Base-by-base conservation (phyloP, 805 yeast genomes). In the Blastobotrys chiropterorum region DNA sequence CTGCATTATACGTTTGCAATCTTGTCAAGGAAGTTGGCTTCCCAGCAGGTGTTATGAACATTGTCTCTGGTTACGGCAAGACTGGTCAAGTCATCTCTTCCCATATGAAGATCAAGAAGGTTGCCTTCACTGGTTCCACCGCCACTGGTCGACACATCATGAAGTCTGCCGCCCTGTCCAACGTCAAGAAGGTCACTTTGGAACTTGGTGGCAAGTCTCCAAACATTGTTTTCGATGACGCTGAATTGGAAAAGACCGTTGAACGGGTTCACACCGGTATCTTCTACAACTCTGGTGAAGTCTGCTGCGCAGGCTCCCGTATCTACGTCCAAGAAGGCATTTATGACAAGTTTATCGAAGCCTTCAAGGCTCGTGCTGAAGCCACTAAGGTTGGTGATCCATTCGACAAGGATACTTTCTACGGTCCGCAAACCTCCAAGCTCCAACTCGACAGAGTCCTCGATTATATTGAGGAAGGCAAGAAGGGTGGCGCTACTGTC, bases 121-220 rank as follows among this genome's bases (percentile, higher is more conserved):
- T 90, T 63, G 96, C 97, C 3, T 90, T 90, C 73, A 90, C 97
- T 53, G 97, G 97, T 57, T 89, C 97, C 31, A 89, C 97, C 48
- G 87, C 85, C 47, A 85, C 90, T 56, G 98, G 97, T 65, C 82
- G 85, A 67, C 73, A 72, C 62, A 85, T 90, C 66, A 85, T 86
- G 83, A 78, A 77, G 68, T 75, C 80, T 56, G 92, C 95, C 54
- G 86, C 86, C 55, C 77, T 86, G 44, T 64, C 70, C 22, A 80
- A 81, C 70, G 77, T 90, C 71, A 89, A 90, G 77, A 88, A 86
- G 70, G 90, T 90, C 55, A 90, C 97, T 44, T 78, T 90, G 65
- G 98, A 90, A 74, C 82, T 90, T 59, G 98, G 98, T 67, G 98
- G 98, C 66, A 90, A 90, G 74, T 89, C 97, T 16, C 96, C 97